Conservation (phyloP, 306 rosid genomes). For the Spatholobus suberectus region DNA sequence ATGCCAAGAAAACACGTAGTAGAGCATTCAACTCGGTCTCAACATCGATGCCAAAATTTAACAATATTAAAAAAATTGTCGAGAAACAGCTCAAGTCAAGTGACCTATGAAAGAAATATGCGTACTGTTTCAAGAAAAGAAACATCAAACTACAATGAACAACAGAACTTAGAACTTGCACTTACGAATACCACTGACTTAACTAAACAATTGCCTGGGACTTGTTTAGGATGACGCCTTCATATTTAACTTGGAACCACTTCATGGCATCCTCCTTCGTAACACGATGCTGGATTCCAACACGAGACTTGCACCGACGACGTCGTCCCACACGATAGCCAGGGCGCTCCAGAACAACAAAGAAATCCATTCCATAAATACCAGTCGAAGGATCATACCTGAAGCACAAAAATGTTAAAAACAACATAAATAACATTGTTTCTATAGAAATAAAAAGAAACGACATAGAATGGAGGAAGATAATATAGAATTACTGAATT, state of each 20-base stretch:
- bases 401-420: background rate
- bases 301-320: constrained; percentile 75
- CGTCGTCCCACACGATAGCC: constrained; percentile 88
- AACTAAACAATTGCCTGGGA: constrained; percentile 55
- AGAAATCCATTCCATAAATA: constrained; percentile 92
- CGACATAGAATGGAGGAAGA: background rate
- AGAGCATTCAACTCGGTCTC: background rate
- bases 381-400: constrained; percentile 96
- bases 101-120: background rate
- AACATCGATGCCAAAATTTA: constrained; percentile 16
- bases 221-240: constrained; percentile 93
- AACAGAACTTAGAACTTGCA: constrained; percentile 22
- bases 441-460: background rate
- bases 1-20: background rate
- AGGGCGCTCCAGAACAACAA: constrained; percentile 79
- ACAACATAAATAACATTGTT: background rate
- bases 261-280: constrained; percentile 95
- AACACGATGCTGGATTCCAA: constrained; percentile 88
- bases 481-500: too few relatives aligned
- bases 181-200: background rate
- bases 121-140: constrained; percentile 5
- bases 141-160: constrained; percentile 33
- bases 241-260: constrained; percentile 93
- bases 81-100: background rate
- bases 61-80: constrained; percentile 1